Evolutionary conservation across 2,329 filamentous ascomycete genomes (phyloP), one percentile per base, ranked within the genome.

Genomic region (Aotearoamyces nothofagi): DNA sequence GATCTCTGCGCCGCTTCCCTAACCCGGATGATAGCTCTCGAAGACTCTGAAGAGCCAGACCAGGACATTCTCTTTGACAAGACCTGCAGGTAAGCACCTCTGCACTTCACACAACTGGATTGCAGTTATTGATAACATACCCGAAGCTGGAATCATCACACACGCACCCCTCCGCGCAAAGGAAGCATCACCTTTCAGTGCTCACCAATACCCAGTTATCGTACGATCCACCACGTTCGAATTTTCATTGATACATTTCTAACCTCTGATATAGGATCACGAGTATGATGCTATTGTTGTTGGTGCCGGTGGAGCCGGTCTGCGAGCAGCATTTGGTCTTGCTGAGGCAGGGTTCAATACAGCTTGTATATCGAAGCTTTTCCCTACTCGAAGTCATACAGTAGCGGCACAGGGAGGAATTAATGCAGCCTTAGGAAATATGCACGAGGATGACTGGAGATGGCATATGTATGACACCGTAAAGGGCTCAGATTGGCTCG

Each of bases 381-480:
- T 87, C 63, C 81, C 81, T 27, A 90, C 81, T 29, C 67, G 81
- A 65, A 78, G 69, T 54, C 81, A 90, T 58, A 90, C 81, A 6
- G 81, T 90, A 45, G 81, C 81, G 33, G 73, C 73, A 22, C 73
- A 78, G 56, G 81, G 81, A 52, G 81, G 81, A 50, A 87, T 90
- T 65, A 90, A 90, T 55, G 81, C 81, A 32, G 81, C 81, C 29
- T 66, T 90, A 32, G 81, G 81, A 51, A 93, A 92, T 63, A 94
- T 94, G 86, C 84, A 93, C 67, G 73, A 87, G 64, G 86, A 94
- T 50, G 84, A 94, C 62, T 94, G 86, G 86, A 76, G 84, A 66
- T 94, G 86, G 86, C 86, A 94, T 62, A 94, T 94, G 86, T 94
- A 94, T 66, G 86, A 94, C 57, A 94, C 86, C 24, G 86, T 94